Evolutionary conservation across 1,139 yeast species (phyloP), one percentile per base, ranked within the genome.

Genomic region (Protomyces arabidopsidicola): DNA sequence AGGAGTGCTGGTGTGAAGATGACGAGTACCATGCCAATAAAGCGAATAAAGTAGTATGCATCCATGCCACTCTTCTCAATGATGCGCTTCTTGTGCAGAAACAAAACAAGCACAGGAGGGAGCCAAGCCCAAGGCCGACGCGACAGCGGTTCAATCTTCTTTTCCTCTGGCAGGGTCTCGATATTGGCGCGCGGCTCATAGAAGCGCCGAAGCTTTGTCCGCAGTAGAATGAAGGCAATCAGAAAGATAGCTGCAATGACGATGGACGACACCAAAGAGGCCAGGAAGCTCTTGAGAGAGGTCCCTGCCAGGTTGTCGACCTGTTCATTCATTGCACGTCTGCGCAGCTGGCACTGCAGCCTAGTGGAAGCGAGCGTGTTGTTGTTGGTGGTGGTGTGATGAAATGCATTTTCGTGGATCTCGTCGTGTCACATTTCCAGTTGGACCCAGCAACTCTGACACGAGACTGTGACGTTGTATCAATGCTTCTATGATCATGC

Each of bases 41-140:
- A 93, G 69, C 98, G 80, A 63, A 89, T 75, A 72, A 88, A 91
- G 57, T 68, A 68, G 56, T 90, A 91, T 14, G 97, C 97, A 75
- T 91, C 98, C 14, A 89, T 74, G 50, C 96, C 95, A 38, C 89
- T 81, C 69, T 88, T 90, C 71, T 87, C 88, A 68, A 91, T 81
- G 64, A 90, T 75, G 72, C 42, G 81, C 88, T 1, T 86, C 72
- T 69, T 87, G 91, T 1, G 87, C 84, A 69, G 84, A 83, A 12
- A 73, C 68, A 52, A 39, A 20, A 22, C 34, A 56, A 84, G 68
- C 34, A 86, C 67, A 58, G 77, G 77, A 0, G 80, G 73, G 2
- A 86, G 68, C 95, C 93, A 87, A 10, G 77, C 71, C 58, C 60
- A 51, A 4, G 60, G 60, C 20, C 36, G 34, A 4, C 50, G 18